A percentile compares a stretch with the other conserved stretches of the same genome.
Conservation (phyloP, 768 basidiomycete genomes). For the Termitomyces titanicus region DNA sequence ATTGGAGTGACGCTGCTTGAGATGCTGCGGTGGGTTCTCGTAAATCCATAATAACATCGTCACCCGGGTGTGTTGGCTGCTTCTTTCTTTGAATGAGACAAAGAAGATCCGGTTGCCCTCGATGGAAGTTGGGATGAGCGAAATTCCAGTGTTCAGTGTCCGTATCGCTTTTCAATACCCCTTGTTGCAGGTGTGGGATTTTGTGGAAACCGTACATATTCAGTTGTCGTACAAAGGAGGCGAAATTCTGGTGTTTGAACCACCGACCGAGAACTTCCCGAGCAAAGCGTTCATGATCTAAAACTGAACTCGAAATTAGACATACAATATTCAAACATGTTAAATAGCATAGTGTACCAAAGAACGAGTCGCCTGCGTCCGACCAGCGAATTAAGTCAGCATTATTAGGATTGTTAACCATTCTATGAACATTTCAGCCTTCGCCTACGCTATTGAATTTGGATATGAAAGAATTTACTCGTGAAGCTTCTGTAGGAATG, state of each 20-base stretch:
- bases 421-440: conserved; percentile 42
- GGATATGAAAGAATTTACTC: conserved; percentile 51
- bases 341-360: conserved; percentile 45
- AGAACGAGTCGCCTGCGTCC: conserved; percentile 88
- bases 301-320: conserved; percentile 46
- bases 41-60: conserved; percentile 34
- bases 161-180: conserved; percentile 79
- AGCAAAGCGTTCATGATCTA: conserved; percentile 88
- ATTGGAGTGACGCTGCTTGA: conserved; percentile 7
- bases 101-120: conserved; percentile 85
- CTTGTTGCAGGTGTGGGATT: conserved; percentile 94
- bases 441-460: not conserved
- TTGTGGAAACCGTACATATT: conserved; percentile 98
- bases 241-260: conserved; percentile 98
- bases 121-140: conserved; percentile 83
- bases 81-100: conserved; percentile 89
- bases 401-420: conserved; percentile 86
- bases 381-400: conserved; percentile 90
- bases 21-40: conserved; percentile 18
- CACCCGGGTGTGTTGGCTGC: conserved; percentile 38
- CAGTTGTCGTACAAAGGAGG: conserved; percentile 86
- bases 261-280: conserved; percentile 86
- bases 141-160: conserved; percentile 91
- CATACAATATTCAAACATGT: not conserved
- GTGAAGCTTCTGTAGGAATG: conserved; percentile 91